Percentiles rank a stretch among this genome's conserved stretches.
Conservation (phyloP, 179 eudicot species). For the Amaranthus tricolor region DNA sequence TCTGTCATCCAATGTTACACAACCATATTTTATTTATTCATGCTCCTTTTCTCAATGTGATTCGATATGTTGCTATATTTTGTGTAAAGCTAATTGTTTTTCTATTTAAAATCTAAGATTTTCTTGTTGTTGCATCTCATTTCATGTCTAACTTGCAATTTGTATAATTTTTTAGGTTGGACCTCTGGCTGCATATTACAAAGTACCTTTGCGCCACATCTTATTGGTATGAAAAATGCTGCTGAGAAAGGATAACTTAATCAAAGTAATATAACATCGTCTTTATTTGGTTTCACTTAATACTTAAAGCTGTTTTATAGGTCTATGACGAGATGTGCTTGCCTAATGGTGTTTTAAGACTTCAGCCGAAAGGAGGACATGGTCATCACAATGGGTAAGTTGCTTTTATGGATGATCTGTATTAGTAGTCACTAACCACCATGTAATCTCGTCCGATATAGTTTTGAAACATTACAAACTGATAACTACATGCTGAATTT, state of each 20-base stretch:
- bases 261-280: not conserved
- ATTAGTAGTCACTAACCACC: not conserved
- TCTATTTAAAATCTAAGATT: not conserved
- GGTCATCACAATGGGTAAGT: conserved; percentile 94
- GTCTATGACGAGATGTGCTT: conserved; percentile 95
- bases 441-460: not conserved
- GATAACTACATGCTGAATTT: not conserved
- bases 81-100: not conserved
- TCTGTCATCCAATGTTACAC: not conserved
- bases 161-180: conserved; percentile 54
- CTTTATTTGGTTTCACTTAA: not conserved
- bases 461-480: not conserved
- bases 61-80: not conserved
- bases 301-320: conserved; percentile 31
- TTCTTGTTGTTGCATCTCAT: not conserved
- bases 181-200: conserved; percentile 91
- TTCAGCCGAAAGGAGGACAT: conserved; percentile 97
- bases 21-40: not conserved
- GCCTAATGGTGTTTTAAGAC: conserved; percentile 89
- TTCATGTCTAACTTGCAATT: conserved; percentile 5
- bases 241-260: not conserved
- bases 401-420: not conserved
- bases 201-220: conserved; percentile 88
- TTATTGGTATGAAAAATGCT: conserved; percentile 53
- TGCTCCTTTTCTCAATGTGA: not conserved